Evolutionary conservation across 2,329 filamentous ascomycete species (phyloP).

Genomic region (Cryphonectria carpinicola): DNA sequence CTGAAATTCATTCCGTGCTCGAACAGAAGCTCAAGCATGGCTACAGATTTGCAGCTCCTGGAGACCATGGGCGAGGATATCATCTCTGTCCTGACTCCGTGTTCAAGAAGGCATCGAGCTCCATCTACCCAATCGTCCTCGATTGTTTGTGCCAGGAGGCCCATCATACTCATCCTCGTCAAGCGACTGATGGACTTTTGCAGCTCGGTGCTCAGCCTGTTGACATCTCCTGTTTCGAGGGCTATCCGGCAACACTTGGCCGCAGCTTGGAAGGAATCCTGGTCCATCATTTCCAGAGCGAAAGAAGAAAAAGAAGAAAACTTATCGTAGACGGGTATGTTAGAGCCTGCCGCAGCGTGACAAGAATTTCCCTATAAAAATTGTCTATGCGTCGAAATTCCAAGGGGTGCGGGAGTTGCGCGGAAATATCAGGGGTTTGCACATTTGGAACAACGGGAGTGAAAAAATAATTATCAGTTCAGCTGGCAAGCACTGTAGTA

Average conservation of each 20-base stretch:
- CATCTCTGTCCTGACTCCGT: background rate
- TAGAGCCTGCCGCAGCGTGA: too few relatives aligned
- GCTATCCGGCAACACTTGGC: background rate
- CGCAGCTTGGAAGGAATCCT: background rate
- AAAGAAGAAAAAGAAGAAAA: too few relatives aligned
- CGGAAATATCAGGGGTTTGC: too few relatives aligned
- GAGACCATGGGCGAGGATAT: background rate
- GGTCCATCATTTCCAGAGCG: background rate
- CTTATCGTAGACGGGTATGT: background rate
- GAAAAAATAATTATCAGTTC: too few relatives aligned
- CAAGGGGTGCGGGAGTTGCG: too few relatives aligned
- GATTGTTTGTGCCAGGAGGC: background rate
- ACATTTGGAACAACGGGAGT: too few relatives aligned
- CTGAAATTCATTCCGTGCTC: background rate
- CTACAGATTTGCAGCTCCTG: background rate
- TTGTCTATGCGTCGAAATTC: too few relatives aligned
- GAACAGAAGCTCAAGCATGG: background rate
- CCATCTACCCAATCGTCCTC: background rate
- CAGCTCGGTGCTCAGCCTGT: background rate
- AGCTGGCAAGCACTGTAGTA: too few relatives aligned
- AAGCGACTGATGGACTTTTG: background rate
- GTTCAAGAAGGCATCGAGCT: background rate
- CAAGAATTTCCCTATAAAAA: too few relatives aligned
- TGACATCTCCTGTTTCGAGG: background rate
- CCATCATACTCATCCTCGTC: background rate